Evolutionary conservation across 1,139 yeast genomes (phyloP).

Genomic region (Taphrina pruni): DNA sequence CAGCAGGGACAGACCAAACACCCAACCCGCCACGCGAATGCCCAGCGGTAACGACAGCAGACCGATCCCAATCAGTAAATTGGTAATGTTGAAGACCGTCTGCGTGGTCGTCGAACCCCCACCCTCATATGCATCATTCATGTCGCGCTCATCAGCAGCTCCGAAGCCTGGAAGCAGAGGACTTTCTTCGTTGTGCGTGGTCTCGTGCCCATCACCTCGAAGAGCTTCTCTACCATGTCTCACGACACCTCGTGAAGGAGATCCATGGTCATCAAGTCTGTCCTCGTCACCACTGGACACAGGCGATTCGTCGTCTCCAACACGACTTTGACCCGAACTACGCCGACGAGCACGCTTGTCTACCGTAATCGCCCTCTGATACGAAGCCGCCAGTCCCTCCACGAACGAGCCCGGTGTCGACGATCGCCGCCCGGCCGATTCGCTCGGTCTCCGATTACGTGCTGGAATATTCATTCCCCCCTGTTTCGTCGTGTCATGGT

Average conservation of each 20-base stretch:
- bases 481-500: background rate
- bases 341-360: slow-evolving; percentile 12
- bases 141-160: background rate
- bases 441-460: background rate
- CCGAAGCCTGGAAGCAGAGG: background rate
- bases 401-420: slow-evolving; percentile 21
- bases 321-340: background rate
- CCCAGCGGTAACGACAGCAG: slow-evolving; percentile 84
- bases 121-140: background rate
- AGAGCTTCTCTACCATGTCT: too few species aligned
- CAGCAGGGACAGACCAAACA: slow-evolving; percentile 59
- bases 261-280: background rate
- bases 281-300: background rate
- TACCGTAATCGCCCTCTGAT: slow-evolving; percentile 26
- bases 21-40: slow-evolving; percentile 78
- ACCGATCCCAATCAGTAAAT: slow-evolving; percentile 85
- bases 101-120: slow-evolving; percentile 61
- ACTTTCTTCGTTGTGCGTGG: background rate
- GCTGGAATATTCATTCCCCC: slow-evolving; percentile 10
- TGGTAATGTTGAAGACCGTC: slow-evolving; percentile 84
- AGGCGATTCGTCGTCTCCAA: background rate
- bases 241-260: too few species aligned
- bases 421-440: background rate
- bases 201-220: too few species aligned
- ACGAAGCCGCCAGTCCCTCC: slow-evolving; percentile 36